Percentiles rank a stretch among this genome's conserved stretches.
Conservation (phyloP, 495 filamentous ascomycete genomes). For the Penicillium odoratum region DNA sequence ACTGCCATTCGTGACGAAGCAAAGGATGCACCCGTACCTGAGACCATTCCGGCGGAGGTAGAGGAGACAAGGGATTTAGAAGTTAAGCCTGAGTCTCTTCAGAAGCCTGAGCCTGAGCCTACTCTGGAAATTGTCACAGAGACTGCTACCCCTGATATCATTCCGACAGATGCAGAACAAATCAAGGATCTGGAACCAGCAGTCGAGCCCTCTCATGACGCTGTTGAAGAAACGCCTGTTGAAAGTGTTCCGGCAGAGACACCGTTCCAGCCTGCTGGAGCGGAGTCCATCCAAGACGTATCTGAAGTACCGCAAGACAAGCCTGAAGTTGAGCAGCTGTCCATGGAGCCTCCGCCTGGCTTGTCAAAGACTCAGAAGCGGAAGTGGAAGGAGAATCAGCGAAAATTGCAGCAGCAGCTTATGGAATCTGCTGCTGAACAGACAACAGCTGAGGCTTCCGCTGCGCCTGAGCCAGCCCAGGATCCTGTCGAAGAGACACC, state of each 20-base stretch:
- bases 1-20: background rate
- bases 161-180: too few species aligned
- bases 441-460: background rate
- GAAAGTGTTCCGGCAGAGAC: background rate
- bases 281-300: too few species aligned
- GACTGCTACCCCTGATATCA: background rate
- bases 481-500: background rate
- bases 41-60: too few species aligned
- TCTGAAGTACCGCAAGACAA: background rate
- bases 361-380: slow-evolving; percentile 33
- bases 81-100: background rate
- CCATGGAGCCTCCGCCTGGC: background rate
- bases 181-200: too few species aligned
- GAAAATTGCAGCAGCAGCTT: slow-evolving; percentile 15
- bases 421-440: background rate
- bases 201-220: too few species aligned
- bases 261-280: too few species aligned
- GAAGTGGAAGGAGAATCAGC: slow-evolving; percentile 34
- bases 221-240: background rate
- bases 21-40: background rate
- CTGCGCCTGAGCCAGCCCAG: slow-evolving; percentile 3
- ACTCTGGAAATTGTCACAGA: too few species aligned
- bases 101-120: background rate
- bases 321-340: background rate
- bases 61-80: too few species aligned